phyloP scores from a whole-genome alignment of 805 yeast genomes.

The Hanseniaspora valbyensis region DNA sequence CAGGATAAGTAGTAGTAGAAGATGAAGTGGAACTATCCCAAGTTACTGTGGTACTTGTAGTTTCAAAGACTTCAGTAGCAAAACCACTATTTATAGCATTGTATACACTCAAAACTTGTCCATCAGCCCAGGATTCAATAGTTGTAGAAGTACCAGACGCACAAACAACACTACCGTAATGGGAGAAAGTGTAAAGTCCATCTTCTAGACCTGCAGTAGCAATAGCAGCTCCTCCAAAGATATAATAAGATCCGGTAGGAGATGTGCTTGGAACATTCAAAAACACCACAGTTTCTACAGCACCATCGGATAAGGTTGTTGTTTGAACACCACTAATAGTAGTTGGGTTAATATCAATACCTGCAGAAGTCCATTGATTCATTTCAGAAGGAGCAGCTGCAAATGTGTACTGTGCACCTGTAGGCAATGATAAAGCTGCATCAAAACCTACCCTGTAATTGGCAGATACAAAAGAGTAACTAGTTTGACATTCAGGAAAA shows the following conservation, averaged over 20 bases:
- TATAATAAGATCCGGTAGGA: conserved; percentile 10
- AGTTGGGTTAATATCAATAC: conserved; percentile 21
- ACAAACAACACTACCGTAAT: conserved; percentile 18
- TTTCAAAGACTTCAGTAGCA: conserved; percentile 13
- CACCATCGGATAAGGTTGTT: conserved; percentile 16
- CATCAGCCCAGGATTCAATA: conserved; percentile 20
- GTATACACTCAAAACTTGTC: conserved; percentile 19
- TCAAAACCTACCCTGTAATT: conserved; percentile 6
- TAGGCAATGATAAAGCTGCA: conserved; percentile 1
- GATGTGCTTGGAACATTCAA: background rate
- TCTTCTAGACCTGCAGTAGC: conserved; percentile 17
- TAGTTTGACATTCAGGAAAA: conserved; percentile 9
- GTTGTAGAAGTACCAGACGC: conserved; percentile 16
- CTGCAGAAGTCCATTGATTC: conserved; percentile 20
- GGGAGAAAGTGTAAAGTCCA: conserved; percentile 20
- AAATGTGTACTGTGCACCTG: conserved; percentile 11
- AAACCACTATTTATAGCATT: conserved; percentile 2
- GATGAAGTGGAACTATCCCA: conserved; percentile 9
- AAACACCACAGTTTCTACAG: conserved; percentile 17
- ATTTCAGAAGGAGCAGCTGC: conserved; percentile 12
- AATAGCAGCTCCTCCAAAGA: conserved; percentile 20
- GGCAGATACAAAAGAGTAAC: conserved; percentile 10
- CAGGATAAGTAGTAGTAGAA: conserved; percentile 9
- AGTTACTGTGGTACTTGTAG: conserved; percentile 15
- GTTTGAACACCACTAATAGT: conserved; percentile 6